These are phyloP conservation scores for Claviceps digitariae DNA, from an alignment of 2,329 filamentous ascomycete genomes.

Conservation along the genomic window DNA sequence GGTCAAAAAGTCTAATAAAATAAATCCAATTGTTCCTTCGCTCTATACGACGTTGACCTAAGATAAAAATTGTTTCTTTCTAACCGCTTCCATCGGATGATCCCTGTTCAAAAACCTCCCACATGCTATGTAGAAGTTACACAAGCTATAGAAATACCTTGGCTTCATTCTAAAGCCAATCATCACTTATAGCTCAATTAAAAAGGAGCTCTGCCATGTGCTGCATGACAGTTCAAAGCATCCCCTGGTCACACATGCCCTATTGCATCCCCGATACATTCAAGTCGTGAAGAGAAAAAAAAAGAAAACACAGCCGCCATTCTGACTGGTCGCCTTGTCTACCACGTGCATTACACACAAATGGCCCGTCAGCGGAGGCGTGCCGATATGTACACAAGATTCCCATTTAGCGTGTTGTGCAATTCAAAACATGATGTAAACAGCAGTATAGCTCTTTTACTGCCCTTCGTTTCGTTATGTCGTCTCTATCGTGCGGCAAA, in stretches of 20 bases:
- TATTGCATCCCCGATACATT: slow-evolving; percentile 5
- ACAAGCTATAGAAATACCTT: slow-evolving; percentile 3
- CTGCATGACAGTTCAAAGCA: slow-evolving; percentile 4
- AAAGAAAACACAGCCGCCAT: background rate
- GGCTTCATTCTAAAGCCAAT: background rate
- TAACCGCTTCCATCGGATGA: background rate
- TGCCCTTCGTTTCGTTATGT: background rate
- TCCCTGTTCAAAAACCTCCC: background rate
- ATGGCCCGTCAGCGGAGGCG: slow-evolving; percentile 1
- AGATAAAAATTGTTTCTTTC: background rate
- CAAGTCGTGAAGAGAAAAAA: slow-evolving; percentile 2
- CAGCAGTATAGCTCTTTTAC: slow-evolving; percentile 4
- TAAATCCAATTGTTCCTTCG: background rate
- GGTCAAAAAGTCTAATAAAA: background rate
- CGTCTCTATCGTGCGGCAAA: background rate
- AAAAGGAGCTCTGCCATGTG: background rate
- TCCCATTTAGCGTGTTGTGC: background rate
- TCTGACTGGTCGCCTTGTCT: background rate
- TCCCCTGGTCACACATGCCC: slow-evolving; percentile 3
- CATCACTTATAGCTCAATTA: slow-evolving; percentile 5
- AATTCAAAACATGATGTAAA: slow-evolving; percentile 1
- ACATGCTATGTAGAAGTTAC: slow-evolving; percentile 3
- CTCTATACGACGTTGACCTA: slow-evolving; percentile 3
- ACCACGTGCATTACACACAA: background rate
- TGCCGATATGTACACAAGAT: slow-evolving; percentile 2